A percentile compares a stretch with the other conserved stretches of the same genome.
Conservation (phyloP, 2,329 filamentous ascomycete species). For the Apiospora sp. region DNA sequence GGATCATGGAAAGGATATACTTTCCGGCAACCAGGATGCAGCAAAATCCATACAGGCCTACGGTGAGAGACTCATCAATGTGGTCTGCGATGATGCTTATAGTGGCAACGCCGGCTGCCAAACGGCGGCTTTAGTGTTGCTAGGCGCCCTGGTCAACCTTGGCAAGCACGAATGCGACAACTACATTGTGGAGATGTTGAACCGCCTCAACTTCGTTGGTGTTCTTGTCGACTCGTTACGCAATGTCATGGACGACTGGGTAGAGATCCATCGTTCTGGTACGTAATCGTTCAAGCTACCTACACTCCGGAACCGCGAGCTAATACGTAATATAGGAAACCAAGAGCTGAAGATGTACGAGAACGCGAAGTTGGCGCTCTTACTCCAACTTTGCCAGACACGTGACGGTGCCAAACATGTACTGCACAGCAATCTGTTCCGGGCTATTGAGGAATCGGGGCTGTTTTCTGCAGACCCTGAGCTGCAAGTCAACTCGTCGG, state of each 20-base stretch:
- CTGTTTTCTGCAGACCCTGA: slow-evolving; percentile 92
- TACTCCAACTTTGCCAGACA: slow-evolving; percentile 85
- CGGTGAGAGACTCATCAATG: slow-evolving; percentile 83
- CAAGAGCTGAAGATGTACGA: slow-evolving; percentile 59
- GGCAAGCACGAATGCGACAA: slow-evolving; percentile 75
- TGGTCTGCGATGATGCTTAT: slow-evolving; percentile 92
- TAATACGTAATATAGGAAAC: slow-evolving; percentile 41
- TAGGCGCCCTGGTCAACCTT: slow-evolving; percentile 79
- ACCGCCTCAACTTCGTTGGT: slow-evolving; percentile 88
- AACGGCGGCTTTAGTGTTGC: slow-evolving; percentile 84
- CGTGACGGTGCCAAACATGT: slow-evolving; percentile 84
- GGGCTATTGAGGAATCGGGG: slow-evolving; percentile 79
- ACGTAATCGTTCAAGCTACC: slow-evolving; percentile 40
- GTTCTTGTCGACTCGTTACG: slow-evolving; percentile 90
- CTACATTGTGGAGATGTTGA: slow-evolving; percentile 80
- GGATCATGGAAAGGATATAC: slow-evolving; percentile 57
- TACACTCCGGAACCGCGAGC: slow-evolving; percentile 28
- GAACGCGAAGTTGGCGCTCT: slow-evolving; percentile 79
- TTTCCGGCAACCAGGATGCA: slow-evolving; percentile 63
- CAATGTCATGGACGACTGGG: slow-evolving; percentile 76
- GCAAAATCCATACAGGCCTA: slow-evolving; percentile 74
- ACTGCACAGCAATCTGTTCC: slow-evolving; percentile 89
- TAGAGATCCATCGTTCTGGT: slow-evolving; percentile 64
- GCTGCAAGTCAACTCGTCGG: slow-evolving; percentile 79
- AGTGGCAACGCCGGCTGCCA: slow-evolving; percentile 83